Evolutionary conservation across 352 stramenopile genomes (phyloP).

Genomic region (Globisporangium polare): DNA sequence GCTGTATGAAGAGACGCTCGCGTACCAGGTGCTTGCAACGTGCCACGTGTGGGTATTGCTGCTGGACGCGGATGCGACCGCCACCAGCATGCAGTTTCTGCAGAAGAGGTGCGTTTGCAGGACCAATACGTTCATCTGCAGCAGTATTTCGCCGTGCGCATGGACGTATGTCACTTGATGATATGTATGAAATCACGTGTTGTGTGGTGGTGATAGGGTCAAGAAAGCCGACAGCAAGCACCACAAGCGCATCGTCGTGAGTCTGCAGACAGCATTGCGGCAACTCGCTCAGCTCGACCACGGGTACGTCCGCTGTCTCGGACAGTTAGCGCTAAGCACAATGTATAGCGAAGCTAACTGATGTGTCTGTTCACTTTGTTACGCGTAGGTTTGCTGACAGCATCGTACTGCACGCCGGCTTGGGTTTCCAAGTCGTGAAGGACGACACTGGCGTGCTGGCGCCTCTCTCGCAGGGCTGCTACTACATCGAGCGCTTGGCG

Average conservation of each 20-base stretch:
- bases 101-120: constrained; percentile 30
- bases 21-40: constrained; percentile 32
- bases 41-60: constrained; percentile 65
- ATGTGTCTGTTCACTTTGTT: not conserved
- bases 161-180: not conserved
- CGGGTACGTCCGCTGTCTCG: constrained; percentile 30
- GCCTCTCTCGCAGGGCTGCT: constrained; percentile 63
- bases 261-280: constrained; percentile 58
- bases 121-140: too few relatives aligned
- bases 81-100: constrained; percentile 34
- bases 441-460: constrained; percentile 42
- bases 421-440: constrained; percentile 64
- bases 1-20: constrained; percentile 37
- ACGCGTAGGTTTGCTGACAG: constrained; percentile 49
- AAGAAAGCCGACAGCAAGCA: constrained; percentile 27
- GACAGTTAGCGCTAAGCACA: too few relatives aligned
- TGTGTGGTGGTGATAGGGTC: not conserved
- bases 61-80: constrained; percentile 42
- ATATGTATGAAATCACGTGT: not conserved
- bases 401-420: constrained; percentile 64
- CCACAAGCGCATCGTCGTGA: constrained; percentile 49
- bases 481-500: constrained; percentile 76
- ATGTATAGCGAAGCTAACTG: too few relatives aligned
- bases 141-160: too few relatives aligned
- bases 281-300: constrained; percentile 52